Percentiles rank a stretch among this genome's conserved stretches.
phyloP scores from a whole-genome alignment of 805 yeast species.

The Metschnikowia anglica region DNA sequence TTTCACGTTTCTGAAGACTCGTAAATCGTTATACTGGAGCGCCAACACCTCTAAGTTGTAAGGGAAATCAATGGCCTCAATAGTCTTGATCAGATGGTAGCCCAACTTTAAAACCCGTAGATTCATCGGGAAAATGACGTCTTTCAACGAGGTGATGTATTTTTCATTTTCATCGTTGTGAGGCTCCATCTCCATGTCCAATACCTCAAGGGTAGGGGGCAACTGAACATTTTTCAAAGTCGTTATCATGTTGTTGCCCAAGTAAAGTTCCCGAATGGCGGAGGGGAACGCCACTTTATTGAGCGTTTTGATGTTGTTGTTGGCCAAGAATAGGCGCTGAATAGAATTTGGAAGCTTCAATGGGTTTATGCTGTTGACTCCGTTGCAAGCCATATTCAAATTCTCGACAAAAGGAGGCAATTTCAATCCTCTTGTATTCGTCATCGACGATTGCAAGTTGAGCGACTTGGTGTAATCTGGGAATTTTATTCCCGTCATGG shows the following conservation, averaged over 20 bases:
- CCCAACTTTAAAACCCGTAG: constrained; percentile 38
- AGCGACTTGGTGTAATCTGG: constrained; percentile 39
- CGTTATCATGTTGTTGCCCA: constrained; percentile 45
- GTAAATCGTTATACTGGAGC: constrained; percentile 41
- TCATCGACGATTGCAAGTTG: constrained; percentile 45
- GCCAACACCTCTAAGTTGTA: constrained; percentile 30
- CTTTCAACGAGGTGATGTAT: constrained; percentile 41
- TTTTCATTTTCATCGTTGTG: constrained; percentile 42
- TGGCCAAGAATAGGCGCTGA: constrained; percentile 35
- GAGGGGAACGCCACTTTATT: constrained; percentile 43
- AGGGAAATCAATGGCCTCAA: constrained; percentile 44
- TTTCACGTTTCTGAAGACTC: constrained; percentile 35
- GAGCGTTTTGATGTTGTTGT: constrained; percentile 45
- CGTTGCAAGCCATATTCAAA: constrained; percentile 37
- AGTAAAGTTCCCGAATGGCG: constrained; percentile 33
- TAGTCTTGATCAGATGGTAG: constrained; percentile 38
- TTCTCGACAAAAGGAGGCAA: constrained; percentile 33
- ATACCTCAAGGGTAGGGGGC: constrained; percentile 38
- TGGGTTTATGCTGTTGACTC: constrained; percentile 47
- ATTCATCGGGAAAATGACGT: constrained; percentile 38
- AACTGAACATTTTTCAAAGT: constrained; percentile 44
- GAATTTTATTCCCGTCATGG: constrained; percentile 47
- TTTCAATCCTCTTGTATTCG: constrained; percentile 44
- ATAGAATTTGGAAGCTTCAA: constrained; percentile 42
- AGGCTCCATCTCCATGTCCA: constrained; percentile 45